Conservation (phyloP, 2,329 filamentous ascomycete genomes). For the Pseudogymnoascus sp. region DNA sequence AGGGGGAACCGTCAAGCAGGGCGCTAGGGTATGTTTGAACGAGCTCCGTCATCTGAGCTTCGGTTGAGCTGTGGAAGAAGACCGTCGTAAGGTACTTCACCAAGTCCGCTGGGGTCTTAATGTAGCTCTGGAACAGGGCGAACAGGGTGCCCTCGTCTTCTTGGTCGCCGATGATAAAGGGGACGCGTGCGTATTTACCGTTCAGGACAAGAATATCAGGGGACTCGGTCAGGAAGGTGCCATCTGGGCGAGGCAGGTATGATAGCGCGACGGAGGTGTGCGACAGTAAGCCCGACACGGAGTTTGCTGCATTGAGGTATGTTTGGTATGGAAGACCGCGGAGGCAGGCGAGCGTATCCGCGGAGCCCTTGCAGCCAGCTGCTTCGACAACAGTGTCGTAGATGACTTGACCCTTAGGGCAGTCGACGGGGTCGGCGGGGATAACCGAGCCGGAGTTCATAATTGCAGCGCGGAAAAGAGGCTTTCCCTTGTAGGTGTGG, state of each 20-base stretch:
- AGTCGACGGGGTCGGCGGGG: slow-evolving; percentile 57
- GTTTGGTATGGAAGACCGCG: slow-evolving; percentile 50
- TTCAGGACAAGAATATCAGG: slow-evolving; percentile 49
- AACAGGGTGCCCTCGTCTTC: slow-evolving; percentile 78
- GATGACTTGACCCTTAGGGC: slow-evolving; percentile 54
- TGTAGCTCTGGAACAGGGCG: slow-evolving; percentile 51
- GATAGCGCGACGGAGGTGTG: slow-evolving; percentile 64
- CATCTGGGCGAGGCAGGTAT: slow-evolving; percentile 69
- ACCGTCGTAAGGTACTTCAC: slow-evolving; percentile 52
- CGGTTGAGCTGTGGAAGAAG: slow-evolving; percentile 53
- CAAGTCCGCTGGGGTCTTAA: slow-evolving; percentile 53
- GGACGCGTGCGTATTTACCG: slow-evolving; percentile 52
- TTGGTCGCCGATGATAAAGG: slow-evolving; percentile 64
- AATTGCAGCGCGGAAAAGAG: slow-evolving; percentile 68
- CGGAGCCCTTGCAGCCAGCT: slow-evolving; percentile 52
- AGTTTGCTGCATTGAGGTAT: slow-evolving; percentile 60
- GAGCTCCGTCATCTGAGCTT: slow-evolving; percentile 44
- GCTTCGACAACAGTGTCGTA: slow-evolving; percentile 55
- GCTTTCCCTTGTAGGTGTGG: slow-evolving; percentile 64
- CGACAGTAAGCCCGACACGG: slow-evolving; percentile 59
- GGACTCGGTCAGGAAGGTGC: slow-evolving; percentile 51
- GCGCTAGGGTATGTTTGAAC: slow-evolving; percentile 53
- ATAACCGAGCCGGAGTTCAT: slow-evolving; percentile 66
- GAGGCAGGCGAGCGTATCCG: slow-evolving; percentile 59
- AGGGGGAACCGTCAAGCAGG: slow-evolving; percentile 58